Evolutionary conservation across 352 stramenopile species (phyloP).

Genomic region (Pythium scleroteichum): DNA sequence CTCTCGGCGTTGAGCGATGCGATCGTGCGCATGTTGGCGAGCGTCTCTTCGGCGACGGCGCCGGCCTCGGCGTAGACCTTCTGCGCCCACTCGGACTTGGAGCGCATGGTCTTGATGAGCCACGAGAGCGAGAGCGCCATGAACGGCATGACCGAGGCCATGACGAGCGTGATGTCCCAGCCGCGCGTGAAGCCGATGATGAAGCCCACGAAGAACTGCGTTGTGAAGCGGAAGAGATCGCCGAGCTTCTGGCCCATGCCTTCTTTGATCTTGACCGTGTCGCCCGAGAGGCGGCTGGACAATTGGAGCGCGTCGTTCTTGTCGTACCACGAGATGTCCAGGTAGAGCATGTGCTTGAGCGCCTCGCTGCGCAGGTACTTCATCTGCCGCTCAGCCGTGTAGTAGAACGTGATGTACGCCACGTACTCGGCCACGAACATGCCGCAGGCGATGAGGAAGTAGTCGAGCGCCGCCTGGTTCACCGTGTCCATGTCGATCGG

Average conservation of each 20-base stretch:
- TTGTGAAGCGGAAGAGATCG: slow-evolving; percentile 29
- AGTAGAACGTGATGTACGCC: slow-evolving; percentile 33
- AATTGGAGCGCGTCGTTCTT: slow-evolving; percentile 27
- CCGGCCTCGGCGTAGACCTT: slow-evolving; percentile 20
- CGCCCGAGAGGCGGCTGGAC: slow-evolving; percentile 30
- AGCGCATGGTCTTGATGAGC: slow-evolving; percentile 30
- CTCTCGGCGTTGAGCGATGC: slow-evolving; percentile 33
- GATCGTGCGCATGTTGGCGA: slow-evolving; percentile 33
- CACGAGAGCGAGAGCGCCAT: slow-evolving; percentile 28
- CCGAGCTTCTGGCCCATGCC: slow-evolving; percentile 40
- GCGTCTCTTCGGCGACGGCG: slow-evolving; percentile 19
- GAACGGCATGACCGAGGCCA: slow-evolving; percentile 34
- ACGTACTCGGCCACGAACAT: slow-evolving; percentile 39
- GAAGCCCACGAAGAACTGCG: slow-evolving; percentile 33
- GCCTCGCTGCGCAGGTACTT: slow-evolving; percentile 28
- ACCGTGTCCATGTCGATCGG: slow-evolving; percentile 28
- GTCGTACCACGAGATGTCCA: slow-evolving; percentile 40
- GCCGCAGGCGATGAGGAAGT: slow-evolving; percentile 33
- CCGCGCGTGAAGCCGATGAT: slow-evolving; percentile 32
- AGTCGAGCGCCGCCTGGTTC: slow-evolving; percentile 33
- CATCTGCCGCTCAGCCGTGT: slow-evolving; percentile 41
- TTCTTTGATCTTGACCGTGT: slow-evolving; percentile 45
- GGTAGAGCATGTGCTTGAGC: slow-evolving; percentile 36
- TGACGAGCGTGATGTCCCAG: slow-evolving; percentile 38
- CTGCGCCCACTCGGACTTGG: slow-evolving; percentile 24